A percentile compares a stretch with the other conserved stretches of the same genome.
phyloP scores from a whole-genome alignment of 805 yeast species.

The Hanseniaspora vineae region DNA sequence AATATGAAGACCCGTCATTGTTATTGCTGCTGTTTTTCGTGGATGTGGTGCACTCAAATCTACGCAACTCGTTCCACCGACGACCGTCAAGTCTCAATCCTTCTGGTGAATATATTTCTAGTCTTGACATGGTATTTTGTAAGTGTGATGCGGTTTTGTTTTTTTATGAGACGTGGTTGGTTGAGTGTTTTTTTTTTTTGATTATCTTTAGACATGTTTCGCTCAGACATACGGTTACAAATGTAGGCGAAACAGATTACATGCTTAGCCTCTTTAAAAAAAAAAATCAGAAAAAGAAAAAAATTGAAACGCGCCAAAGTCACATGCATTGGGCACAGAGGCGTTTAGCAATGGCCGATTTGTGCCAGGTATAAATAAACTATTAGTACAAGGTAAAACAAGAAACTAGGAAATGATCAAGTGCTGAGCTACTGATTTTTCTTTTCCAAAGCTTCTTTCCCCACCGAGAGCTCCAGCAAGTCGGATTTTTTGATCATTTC shows the following conservation, averaged over 20 bases:
- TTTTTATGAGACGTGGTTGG: no score
- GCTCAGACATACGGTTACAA: no score
- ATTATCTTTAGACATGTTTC: neutral
- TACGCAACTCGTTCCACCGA: conserved; percentile 84
- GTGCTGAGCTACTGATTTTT: neutral
- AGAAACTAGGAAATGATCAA: neutral
- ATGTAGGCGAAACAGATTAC: no score
- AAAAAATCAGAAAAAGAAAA: no score
- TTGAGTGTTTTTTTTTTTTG: neutral
- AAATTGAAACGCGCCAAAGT: no score
- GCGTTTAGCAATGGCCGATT: no score
- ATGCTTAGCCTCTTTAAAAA: no score
- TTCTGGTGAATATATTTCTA: conserved; percentile 88
- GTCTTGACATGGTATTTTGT: conserved; percentile 36
- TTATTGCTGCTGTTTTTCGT: conserved; percentile 60
- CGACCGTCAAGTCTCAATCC: conserved; percentile 91
- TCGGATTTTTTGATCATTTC: conserved; percentile 23
- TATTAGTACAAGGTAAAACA: no score
- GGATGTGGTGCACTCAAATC: conserved; percentile 55
- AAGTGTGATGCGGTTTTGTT: neutral
- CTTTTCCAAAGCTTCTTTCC: neutral
- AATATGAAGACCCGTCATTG: conserved; percentile 81
- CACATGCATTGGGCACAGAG: no score
- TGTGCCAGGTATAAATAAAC: no score
- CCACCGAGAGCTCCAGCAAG: neutral